Evolutionary conservation across 306 rosid species (phyloP), one percentile per base, ranked within the genome.

Genomic region (Glycine soja): DNA sequence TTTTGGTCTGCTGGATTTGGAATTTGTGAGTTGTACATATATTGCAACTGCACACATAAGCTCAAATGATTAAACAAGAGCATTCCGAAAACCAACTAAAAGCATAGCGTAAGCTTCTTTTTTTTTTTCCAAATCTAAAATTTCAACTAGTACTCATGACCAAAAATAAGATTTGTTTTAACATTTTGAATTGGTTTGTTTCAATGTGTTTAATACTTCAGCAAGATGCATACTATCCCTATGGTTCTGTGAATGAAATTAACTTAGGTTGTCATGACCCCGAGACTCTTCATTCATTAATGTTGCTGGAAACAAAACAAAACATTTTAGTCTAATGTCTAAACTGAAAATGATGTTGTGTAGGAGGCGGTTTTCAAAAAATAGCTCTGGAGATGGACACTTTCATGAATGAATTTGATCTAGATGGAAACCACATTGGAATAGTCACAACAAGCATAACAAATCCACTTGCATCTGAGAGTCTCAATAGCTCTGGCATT

Each of bases 361-460:
- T 51, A 90, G 91, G 83, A 78, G 90, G 83, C 0, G 46, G 3
- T 69, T 58, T 85, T 74, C 81, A 32, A 78, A 92, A 90, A 51
- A 6, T 88, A 40, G 89, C 87, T 30, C 84, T 88, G 59, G 92
- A 87, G 80, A 84, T 90, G 12, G 89, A 87, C 73, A 87, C 90
- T 38, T 87, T 7, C 85, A 83, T 57, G 91, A 90, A 90, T 61
- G 94, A 83, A 69, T 83, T 86, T 79, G 91, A 90, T 79, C 78
- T 64, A 68, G 89, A 88, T 81, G 90, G 73, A 64, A 90, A 88
- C 62, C 94, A 88, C 83, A 70, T 88, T 8, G 89, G 88, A 38
- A 81, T 88, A 52, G 88, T 75, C 83, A 87, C 91, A 64, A 85
- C 75, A 30, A 85, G 90, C 86, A 79, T 74, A 48, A 76, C 46